Evolutionary conservation across 176 grass and related monocot species (phyloP), one percentile per base, ranked within the genome.

Genomic region (Elymus sibiricus): DNA sequence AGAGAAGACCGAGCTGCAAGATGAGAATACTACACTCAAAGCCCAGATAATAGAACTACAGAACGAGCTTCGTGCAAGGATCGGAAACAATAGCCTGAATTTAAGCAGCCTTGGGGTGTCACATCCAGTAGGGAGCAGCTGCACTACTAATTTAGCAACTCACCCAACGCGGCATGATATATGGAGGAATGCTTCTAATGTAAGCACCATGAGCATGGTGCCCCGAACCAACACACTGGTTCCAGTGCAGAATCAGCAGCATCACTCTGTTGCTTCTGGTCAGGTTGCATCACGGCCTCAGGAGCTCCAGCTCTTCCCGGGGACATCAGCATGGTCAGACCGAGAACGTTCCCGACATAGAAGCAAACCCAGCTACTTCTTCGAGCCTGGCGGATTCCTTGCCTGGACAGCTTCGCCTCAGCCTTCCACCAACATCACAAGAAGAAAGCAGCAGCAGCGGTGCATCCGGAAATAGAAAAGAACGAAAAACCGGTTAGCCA

Each of bases 251-350:
- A 74, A 69, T 24, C 75, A 78, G 83, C 86, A 67, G 62, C 86
- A 51, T 39, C 84, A 27, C 34, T 65, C 90, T 51, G 42, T 85
- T 69, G 74, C 62, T 76, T 70, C 76, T 59, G 42, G 43, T 70
- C 78, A 76, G 61, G 59, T 39, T 43, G 26, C 42, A 6, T 12
- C 66, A 17, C 86, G 40, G 1, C 86, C 91, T 58, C 86, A 62
- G 81, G 94, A 93, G 86, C 84, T 93, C n/a, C 94, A 95, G 84
- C 94, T 95, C 6, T 95, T 95, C 77, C 91, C 94, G 34, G 84
- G 79, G 14, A 17, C 79, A 26, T 79, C 83, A 26, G 58, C 70
- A 16, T 62, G 81, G 26, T 27, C 24, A 2, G 83, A 84, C 58
- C 40, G n/a, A 15, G 80, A 53, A 49, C 11, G 22, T 62, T 78